Evolutionary conservation across 768 basidiomycete genomes (phyloP), one percentile per base, ranked within the genome.

Genomic region (Trametes maxima): DNA sequence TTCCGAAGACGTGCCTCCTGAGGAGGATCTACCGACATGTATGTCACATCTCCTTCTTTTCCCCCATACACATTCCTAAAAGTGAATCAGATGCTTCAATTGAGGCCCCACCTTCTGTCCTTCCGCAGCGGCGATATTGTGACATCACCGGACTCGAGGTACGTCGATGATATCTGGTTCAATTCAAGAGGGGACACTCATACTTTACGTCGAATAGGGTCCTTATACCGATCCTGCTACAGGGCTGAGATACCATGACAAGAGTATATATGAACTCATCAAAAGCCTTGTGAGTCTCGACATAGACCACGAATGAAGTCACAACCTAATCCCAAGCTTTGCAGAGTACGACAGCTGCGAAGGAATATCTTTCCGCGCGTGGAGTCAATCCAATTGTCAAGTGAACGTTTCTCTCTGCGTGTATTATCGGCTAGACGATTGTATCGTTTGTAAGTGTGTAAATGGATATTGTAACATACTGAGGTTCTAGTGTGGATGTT

Each of bases 81-180:
- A 5, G 13, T 42, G 16, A 2, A 22, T 12, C 35, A 93, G 91
- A 93, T 66, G 81, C 83, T 6, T 89, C 88, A 2, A 90, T 94
- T 44, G 92, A 94, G 70, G 91, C 92, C 5, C 90, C 92, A 0
- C 92, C 92, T 0, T 94, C 91, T 11, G 69, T 94, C 0, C 75
- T 90, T 8, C 92, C 92, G 3, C 88, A 86, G 48, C 80, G 81
- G 60, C 86, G 88, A 61, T 92, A 89, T 54, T 94, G 92, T 68
- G 92, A 94, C 74, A 93, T 94, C 16, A 94, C 92, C 0, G 90
- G 92, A 0, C 78, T 94, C 13, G 90, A 92, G 74, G 91, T 89
- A 40, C 2, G 42, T 33, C 8, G 74, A 62, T 52, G n/a, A 24
- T 49, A 8, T 2, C 14, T 5, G 28, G 16, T 13, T 25, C 5